phyloP scores from a whole-genome alignment of 169 alveolate species.

The Perkinsus chesapeaki region DNA sequence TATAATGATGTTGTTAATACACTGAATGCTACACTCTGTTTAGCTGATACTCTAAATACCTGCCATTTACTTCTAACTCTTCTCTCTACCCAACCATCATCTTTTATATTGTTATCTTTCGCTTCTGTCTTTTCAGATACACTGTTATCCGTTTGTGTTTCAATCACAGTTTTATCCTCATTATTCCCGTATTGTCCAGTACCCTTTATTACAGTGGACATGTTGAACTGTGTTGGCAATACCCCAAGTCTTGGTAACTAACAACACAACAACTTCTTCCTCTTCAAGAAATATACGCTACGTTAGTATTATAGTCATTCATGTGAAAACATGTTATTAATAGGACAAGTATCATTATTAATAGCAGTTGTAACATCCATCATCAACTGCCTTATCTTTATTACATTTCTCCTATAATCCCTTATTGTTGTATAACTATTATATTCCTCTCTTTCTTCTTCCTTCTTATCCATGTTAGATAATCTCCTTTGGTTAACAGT shows the following conservation, averaged over 20 bases:
- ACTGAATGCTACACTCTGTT: background rate
- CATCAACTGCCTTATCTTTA: background rate
- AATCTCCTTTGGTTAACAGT: no score
- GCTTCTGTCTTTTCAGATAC: background rate
- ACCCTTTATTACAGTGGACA: no score
- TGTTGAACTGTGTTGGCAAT: no score
- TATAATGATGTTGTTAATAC: background rate
- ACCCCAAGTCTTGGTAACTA: no score
- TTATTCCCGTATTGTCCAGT: no score
- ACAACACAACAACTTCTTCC: no score
- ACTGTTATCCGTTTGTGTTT: no score
- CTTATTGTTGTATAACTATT: background rate
- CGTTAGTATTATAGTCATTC: no score
- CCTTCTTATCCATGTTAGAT: no score
- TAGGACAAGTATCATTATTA: background rate
- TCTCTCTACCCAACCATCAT: background rate
- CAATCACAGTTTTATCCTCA: no score
- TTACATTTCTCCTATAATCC: background rate
- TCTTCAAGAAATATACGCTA: no score
- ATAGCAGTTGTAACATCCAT: background rate
- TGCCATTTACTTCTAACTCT: background rate
- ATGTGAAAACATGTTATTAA: background rate
- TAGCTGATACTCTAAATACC: background rate
- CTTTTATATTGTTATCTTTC: background rate
- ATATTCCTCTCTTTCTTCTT: background rate